A percentile compares a stretch with the other conserved stretches of the same genome.
These are phyloP conservation scores for Kregervanrija delftensis DNA, from an alignment of 805 yeast species.

Conservation along the genomic window DNA sequence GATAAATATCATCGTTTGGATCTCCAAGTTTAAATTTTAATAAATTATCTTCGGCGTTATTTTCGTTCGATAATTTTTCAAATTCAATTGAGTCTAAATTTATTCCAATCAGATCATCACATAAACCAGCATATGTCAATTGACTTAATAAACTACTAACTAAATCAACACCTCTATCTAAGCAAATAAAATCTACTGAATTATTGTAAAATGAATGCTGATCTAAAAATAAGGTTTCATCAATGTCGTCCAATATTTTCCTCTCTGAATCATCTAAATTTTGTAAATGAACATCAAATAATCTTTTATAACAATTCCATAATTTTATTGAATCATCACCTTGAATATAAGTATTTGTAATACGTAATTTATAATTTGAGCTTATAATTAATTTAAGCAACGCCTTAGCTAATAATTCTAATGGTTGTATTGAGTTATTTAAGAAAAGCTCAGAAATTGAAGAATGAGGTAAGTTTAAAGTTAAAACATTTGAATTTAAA, in stretches of 20 bases:
- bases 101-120: constrained; percentile 63
- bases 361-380: constrained; percentile 36
- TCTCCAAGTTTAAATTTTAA: constrained; percentile 22
- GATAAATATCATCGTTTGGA: constrained; percentile 40
- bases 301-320: constrained; percentile 34
- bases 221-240: constrained; percentile 28
- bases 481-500: constrained; percentile 39
- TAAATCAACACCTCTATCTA: constrained; percentile 75
- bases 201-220: constrained; percentile 28
- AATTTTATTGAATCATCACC: constrained; percentile 52
- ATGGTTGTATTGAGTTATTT: constrained; percentile 33
- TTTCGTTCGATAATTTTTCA: neutral
- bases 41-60: neutral
- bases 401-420: constrained; percentile 42
- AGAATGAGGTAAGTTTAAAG: constrained; percentile 31
- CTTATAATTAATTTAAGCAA: constrained; percentile 37
- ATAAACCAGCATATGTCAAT: constrained; percentile 72
- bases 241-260: constrained; percentile 25
- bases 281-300: constrained; percentile 22
- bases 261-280: constrained; percentile 29
- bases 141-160: constrained; percentile 69
- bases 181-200: constrained; percentile 64
- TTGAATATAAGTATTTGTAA: constrained; percentile 51
- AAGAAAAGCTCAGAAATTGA: constrained; percentile 21
- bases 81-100: constrained; percentile 30